A percentile compares a stretch with the other conserved stretches of the same genome.
Conservation (phyloP, 441 rosid genomes). For the Manihot esculenta region DNA sequence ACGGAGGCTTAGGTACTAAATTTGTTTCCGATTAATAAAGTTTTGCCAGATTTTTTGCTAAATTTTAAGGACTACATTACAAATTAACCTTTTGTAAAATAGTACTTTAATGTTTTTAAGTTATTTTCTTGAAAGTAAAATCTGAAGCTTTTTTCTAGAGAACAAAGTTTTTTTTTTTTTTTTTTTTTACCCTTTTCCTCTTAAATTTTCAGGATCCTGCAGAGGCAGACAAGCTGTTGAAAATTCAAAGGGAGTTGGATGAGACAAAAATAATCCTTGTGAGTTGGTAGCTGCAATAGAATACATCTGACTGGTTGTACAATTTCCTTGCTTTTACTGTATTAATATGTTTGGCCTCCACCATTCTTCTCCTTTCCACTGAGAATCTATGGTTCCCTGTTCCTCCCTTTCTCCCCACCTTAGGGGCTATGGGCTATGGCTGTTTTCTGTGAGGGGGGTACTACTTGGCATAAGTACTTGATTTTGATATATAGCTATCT, state of each 20-base stretch:
- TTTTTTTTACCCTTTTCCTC: neutral
- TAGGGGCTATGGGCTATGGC: too few species aligned
- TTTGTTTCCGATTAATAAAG: too few species aligned
- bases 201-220: constrained; percentile 78
- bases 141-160: neutral
- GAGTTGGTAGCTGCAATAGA: constrained; percentile 32
- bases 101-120: neutral
- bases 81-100: too few species aligned
- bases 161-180: too few species aligned
- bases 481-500: neutral
- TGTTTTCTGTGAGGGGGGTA: too few species aligned
- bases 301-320: neutral
- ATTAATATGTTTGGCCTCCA: neutral
- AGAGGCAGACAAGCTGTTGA: constrained; percentile 94
- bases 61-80: too few species aligned
- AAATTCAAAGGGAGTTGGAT: constrained; percentile 95
- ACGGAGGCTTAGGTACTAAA: too few species aligned
- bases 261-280: constrained; percentile 97
- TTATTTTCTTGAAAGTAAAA: neutral
- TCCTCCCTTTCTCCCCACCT: too few species aligned
- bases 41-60: too few species aligned
- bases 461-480: too few species aligned
- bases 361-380: too few species aligned
- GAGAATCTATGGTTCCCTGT: neutral
- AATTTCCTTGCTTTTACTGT: neutral